A percentile compares a stretch with the other conserved stretches of the same genome.
phyloP scores from a whole-genome alignment of 129 eudicot species.

The Flaveria brownii region DNA sequence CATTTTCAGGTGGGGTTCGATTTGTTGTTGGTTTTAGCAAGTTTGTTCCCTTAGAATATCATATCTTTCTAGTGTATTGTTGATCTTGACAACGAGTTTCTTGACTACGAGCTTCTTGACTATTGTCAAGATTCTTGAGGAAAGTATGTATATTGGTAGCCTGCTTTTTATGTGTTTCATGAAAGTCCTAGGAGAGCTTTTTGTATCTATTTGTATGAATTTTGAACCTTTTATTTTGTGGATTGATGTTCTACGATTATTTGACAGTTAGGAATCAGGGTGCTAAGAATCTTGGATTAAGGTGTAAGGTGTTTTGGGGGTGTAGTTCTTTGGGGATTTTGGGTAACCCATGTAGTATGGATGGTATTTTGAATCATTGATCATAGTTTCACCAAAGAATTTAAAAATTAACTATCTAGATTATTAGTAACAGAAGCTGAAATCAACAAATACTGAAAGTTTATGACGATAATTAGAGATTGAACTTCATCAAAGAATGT shows the following conservation, averaged over 20 bases:
- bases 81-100: background rate
- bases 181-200: conserved; percentile 13
- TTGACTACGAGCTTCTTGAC: background rate
- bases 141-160: background rate
- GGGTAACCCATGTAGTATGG: no score
- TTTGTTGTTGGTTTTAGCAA: background rate
- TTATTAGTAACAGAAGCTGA: no score
- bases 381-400: no score
- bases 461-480: no score
- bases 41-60: background rate
- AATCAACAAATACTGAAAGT: no score
- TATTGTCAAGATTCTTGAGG: background rate
- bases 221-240: background rate
- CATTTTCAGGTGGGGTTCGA: background rate
- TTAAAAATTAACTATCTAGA: no score
- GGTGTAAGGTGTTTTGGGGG: no score
- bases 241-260: background rate
- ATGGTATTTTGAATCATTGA: no score
- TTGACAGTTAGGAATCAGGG: background rate
- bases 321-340: no score
- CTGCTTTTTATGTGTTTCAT: background rate
- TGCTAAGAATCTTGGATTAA: background rate
- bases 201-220: conserved; percentile 7
- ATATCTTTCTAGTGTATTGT: background rate
- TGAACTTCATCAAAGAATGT: no score